Conservation (phyloP, 768 basidiomycete genomes). For the Dictyophora rubrovolvata region DNA sequence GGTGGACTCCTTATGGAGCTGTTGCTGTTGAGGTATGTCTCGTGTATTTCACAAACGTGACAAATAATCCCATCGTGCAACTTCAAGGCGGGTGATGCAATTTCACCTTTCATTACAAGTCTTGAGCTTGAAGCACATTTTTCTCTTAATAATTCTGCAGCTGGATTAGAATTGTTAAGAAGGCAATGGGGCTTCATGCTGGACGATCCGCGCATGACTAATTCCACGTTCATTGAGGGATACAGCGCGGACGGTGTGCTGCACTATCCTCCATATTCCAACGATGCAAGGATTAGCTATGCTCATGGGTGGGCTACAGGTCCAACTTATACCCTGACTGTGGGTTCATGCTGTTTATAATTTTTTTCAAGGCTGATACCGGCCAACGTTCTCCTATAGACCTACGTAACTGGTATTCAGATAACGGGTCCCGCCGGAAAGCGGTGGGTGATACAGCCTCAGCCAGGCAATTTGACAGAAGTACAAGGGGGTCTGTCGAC, state of each 20-base stretch:
- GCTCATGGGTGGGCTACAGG: constrained; percentile 6
- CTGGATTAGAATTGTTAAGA: constrained; percentile 1
- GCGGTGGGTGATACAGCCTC: neutral
- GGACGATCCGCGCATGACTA: constrained; percentile 5
- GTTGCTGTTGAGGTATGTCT: constrained; percentile 4
- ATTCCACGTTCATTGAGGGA: constrained; percentile 7
- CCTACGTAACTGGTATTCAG: constrained; percentile 3
- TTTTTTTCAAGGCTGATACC: neutral
- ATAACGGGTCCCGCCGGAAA: constrained; percentile 3
- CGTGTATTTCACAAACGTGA: neutral
- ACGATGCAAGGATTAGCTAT: constrained; percentile 5
- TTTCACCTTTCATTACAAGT: constrained; percentile 1
- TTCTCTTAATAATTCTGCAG: constrained; percentile 1
- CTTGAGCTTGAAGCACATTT: constrained; percentile 3
- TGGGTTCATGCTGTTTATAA: neutral
- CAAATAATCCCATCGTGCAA: neutral
- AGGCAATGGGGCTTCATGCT: constrained; percentile 7
- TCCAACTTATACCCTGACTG: constrained; percentile 1
- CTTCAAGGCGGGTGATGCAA: constrained; percentile 1
- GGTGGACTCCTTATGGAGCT: constrained; percentile 3
- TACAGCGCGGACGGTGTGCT: constrained; percentile 4
- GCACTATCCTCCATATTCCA: constrained; percentile 3
- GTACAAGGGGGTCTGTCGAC: constrained; percentile 3
- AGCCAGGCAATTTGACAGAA: neutral
- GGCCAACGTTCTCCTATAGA: neutral